Evolutionary conservation across 2,329 filamentous ascomycete genomes (phyloP).

Genomic region (Ascochyta rabiei): DNA sequence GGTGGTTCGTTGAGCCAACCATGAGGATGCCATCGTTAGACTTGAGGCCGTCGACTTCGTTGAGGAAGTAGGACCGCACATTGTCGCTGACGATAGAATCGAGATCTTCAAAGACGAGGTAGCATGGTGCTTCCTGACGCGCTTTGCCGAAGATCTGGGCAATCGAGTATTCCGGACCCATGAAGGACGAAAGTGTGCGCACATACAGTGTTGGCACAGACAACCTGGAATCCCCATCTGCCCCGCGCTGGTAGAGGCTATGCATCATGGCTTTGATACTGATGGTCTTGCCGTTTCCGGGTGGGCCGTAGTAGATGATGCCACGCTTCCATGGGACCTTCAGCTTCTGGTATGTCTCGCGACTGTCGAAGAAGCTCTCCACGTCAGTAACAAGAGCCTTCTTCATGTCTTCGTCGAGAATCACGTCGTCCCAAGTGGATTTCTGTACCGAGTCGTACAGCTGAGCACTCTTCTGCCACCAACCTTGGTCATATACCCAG

Average conservation of each 20-base stretch:
- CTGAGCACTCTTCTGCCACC: constrained; percentile 67
- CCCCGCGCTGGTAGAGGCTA: constrained; percentile 60
- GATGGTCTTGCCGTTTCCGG: constrained; percentile 71
- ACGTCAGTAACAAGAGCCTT: constrained; percentile 67
- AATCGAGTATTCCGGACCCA: constrained; percentile 61
- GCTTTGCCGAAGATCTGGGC: constrained; percentile 57
- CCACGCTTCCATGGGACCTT: constrained; percentile 75
- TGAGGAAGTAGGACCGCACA: constrained; percentile 72
- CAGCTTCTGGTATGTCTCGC: constrained; percentile 64
- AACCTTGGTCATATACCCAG: constrained; percentile 68
- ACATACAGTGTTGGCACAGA: constrained; percentile 64
- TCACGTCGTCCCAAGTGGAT: constrained; percentile 68
- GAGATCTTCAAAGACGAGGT: constrained; percentile 74
- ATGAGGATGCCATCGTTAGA: constrained; percentile 75
- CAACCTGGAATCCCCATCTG: constrained; percentile 36
- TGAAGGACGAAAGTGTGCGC: constrained; percentile 52
- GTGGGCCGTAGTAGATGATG: constrained; percentile 70
- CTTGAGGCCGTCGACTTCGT: constrained; percentile 73
- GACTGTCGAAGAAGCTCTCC: constrained; percentile 66
- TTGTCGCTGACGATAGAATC: constrained; percentile 67
- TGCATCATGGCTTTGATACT: constrained; percentile 74
- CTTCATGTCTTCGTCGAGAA: constrained; percentile 70
- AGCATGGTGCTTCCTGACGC: constrained; percentile 67
- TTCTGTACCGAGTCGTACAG: constrained; percentile 59
- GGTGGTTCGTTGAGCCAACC: constrained; percentile 67